These are phyloP conservation scores for Acrasis kona DNA, from an alignment of 78 protist genomes.

Conservation along the genomic window DNA sequence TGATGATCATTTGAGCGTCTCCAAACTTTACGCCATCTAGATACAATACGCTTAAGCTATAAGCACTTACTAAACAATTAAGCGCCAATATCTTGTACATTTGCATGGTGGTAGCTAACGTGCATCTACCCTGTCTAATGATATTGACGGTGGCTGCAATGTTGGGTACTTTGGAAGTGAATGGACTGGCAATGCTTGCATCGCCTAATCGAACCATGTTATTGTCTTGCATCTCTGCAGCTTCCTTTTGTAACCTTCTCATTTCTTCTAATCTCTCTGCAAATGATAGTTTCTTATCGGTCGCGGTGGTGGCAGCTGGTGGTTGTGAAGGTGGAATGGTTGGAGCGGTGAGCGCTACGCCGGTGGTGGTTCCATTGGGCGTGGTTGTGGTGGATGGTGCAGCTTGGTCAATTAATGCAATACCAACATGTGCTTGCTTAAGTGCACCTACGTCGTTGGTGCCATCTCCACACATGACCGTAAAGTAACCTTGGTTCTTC, in stretches of 20 bases:
- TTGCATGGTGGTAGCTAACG: conserved; percentile 90
- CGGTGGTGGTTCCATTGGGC: not conserved
- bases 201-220: conserved; percentile 78
- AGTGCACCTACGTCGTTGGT: conserved; percentile 99
- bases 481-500: conserved; percentile 37
- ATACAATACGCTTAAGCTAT: conserved; percentile 74
- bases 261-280: too few relatives aligned
- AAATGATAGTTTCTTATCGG: not conserved
- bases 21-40: conserved; percentile 87
- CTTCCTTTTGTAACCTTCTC: not conserved
- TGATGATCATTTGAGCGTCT: conserved; percentile 78
- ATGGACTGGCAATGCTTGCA: conserved; percentile 97
- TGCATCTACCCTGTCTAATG: conserved; percentile 81
- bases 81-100: conserved; percentile 92
- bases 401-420: conserved; percentile 29
- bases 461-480: conserved; percentile 99
- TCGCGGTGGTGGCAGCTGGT: not conserved
- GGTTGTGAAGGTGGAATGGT: not conserved
- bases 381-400: not conserved
- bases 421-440: conserved; percentile 95
- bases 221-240: not conserved
- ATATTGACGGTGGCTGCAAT: conserved; percentile 34
- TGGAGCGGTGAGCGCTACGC: not conserved
- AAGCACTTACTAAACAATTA: conserved; percentile 86
- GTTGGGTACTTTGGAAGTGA: conserved; percentile 71